Evolutionary conservation across 495 filamentous ascomycete genomes (phyloP), one percentile per base, ranked within the genome.

Genomic region (Penicillium tannophilum): DNA sequence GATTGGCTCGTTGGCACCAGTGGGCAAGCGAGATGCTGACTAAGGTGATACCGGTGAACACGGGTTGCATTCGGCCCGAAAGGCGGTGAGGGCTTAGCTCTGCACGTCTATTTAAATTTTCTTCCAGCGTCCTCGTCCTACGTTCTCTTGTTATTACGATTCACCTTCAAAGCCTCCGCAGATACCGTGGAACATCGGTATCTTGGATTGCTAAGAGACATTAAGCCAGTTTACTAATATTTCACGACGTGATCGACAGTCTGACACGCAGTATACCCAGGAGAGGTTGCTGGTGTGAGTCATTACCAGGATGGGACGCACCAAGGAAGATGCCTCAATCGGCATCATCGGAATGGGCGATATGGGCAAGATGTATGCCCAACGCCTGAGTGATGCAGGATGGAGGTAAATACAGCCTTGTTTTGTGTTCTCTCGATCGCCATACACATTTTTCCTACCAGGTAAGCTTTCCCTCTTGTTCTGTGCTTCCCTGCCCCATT

Each of bases 331-430:
- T 66, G 87, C 88, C 70, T 80, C 80, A 36, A 84, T 98, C 60
- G 94, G 94, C 66, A 92, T 98, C 63, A 97, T 98, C 68, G 94
- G 94, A 33, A 97, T 98, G 92, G 94, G 94, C 23, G 92, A 97
- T 65, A 98, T 98, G 94, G 94, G 94, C 73, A 97, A 91, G 84
- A 96, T 98, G 95, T 98, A 98, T 76, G 90, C 95, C 64, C 82
- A 89, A 66, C 82, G 87, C 65, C 83, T 98, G 66, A 91, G 91
- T 68, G 81, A 78, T 64, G 93, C 93, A 60, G 94, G 95, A 57
- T 98, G 94, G 94, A 96, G 90, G 94, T 98, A 90, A 78, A 73
- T 59, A 51, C 9, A 42, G 56, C 57, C 55, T 53, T 60, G 51
- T 42, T 33, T 46, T 63, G 56, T 33, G 35, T 63, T 49, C n/a